Base-by-base conservation (phyloP, 2,329 filamentous ascomycete genomes). In the Botrytis cinerea region DNA sequence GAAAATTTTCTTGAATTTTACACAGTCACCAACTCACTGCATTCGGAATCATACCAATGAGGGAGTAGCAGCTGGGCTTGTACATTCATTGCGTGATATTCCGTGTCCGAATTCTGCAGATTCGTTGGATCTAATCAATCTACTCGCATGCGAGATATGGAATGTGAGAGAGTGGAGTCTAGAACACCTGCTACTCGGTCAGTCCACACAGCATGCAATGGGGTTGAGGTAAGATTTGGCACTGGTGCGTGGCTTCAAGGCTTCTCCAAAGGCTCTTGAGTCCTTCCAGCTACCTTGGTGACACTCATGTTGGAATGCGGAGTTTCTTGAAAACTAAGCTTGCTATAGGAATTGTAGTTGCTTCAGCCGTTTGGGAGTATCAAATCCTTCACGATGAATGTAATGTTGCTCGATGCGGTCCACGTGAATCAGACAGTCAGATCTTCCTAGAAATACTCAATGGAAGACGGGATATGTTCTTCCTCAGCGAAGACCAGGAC, bases 61-160 rank as follows among this genome's bases (percentile, higher is more conserved):
- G 38, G 25, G 28, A 12, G 28, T 57, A 54, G 64, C 46, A 54
- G 64, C 46, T 38, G 38, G 22, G 46, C 64, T 40, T 68, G 46
- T 54, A 22, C 43, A 35, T 28, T 35, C 32, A 40, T 67, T 67
- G 46, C 48, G 35, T 68, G 48, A 68, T 68, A 43, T 68, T 57
- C 38, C 32, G 48, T 43, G 64, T 54, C 28, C 35, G 46, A 20
- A 68, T 54, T 5, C 22, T 57, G 35, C 48, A 68, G 48, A 43
- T 43, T 57, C 43, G 48, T 40, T 68, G 64, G 35, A 68, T 54
- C 64, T 68, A 57, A 57, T 54, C 64, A 54, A 68, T 68, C 48
- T 57, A 43, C 66, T 43, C 25, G 25, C 48, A 57, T 57, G 48
- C 35, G 51, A 68, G 25, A 43, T 32, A 12, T 48, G 22, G 28